These are phyloP conservation scores for Grosmannia clavigera DNA, from an alignment of 2,329 filamentous ascomycete species.

Conservation along the genomic window DNA sequence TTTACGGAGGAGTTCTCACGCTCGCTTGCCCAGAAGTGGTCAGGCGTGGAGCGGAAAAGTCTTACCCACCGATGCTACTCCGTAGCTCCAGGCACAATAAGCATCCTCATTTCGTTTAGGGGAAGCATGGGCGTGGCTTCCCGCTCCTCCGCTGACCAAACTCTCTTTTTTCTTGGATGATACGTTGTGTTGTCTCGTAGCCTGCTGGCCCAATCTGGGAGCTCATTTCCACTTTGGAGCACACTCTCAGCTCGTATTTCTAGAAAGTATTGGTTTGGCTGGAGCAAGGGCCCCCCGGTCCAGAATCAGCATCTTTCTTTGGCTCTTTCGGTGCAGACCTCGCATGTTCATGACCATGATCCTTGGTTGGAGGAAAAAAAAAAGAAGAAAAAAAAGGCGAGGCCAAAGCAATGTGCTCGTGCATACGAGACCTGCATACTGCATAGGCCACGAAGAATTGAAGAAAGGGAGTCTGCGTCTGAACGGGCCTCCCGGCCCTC, in stretches of 20 bases:
- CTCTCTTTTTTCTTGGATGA: neutral
- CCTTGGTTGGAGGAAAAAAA: neutral
- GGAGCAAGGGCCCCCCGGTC: neutral
- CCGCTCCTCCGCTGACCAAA: neutral
- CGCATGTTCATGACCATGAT: neutral
- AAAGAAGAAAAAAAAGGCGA: neutral
- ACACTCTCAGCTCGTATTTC: neutral
- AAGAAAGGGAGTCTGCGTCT: too few species aligned
- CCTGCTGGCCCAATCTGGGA: neutral
- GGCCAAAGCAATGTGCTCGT: neutral
- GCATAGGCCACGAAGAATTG: too few species aligned
- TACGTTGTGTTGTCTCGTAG: neutral
- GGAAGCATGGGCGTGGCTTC: neutral
- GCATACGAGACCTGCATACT: too few species aligned
- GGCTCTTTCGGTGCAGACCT: neutral
- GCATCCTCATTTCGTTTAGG: neutral
- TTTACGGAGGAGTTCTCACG: too few species aligned
- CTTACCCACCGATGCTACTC: too few species aligned
- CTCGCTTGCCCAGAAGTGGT: too few species aligned
- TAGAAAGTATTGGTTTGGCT: neutral
- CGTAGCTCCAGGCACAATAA: neutral
- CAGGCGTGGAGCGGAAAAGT: too few species aligned
- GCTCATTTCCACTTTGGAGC: neutral
- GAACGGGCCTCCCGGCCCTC: neutral
- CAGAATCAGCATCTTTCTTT: neutral